A percentile compares a stretch with the other conserved stretches of the same genome.
Conservation (phyloP, 1,284 basidiomycete genomes). For the Cryptococcus depauperatus region DNA sequence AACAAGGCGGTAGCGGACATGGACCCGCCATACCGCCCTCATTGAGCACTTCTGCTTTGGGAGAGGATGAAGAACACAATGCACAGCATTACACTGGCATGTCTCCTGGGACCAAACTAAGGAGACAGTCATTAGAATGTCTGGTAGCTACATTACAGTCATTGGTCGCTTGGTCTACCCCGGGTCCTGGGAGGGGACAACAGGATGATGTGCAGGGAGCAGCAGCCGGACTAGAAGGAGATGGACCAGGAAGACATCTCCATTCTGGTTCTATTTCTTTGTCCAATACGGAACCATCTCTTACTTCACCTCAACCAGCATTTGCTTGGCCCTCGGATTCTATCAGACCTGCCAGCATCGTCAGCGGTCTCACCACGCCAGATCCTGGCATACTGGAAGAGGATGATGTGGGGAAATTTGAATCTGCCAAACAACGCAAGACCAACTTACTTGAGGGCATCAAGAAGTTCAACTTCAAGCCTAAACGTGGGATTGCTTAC, state of each 20-base stretch:
- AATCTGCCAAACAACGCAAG: conserved; percentile 95
- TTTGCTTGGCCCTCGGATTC: conserved; percentile 26
- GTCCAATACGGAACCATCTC: conserved; percentile 28
- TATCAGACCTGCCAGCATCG: conserved; percentile 8
- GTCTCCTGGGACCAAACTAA: conserved; percentile 72
- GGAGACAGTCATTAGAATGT: conserved; percentile 81
- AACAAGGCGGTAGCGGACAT: conserved; percentile 42
- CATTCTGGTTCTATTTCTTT: conserved; percentile 22
- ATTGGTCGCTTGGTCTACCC: conserved; percentile 78
- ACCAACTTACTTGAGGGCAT: conserved; percentile 91
- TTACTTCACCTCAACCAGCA: conserved; percentile 22
- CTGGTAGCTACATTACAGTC: conserved; percentile 78
- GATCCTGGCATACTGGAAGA: conserved; percentile 55
- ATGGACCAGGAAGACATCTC: conserved; percentile 21
- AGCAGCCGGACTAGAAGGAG: conserved; percentile 14
- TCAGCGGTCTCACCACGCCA: conserved; percentile 54
- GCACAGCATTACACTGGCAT: conserved; percentile 53
- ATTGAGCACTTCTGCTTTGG: conserved; percentile 60
- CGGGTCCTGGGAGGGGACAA: conserved; percentile 4
- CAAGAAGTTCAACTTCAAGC: conserved; percentile 97
- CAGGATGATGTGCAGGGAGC: background rate
- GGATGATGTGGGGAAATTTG: conserved; percentile 89
- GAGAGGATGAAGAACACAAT: conserved; percentile 23
- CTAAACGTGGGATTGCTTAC: conserved; percentile 88
- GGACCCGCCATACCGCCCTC: conserved; percentile 52